Percentiles rank a stretch among this genome's conserved stretches.
Conservation (phyloP, 1,284 basidiomycete genomes). For the Puccinia hordei region DNA sequence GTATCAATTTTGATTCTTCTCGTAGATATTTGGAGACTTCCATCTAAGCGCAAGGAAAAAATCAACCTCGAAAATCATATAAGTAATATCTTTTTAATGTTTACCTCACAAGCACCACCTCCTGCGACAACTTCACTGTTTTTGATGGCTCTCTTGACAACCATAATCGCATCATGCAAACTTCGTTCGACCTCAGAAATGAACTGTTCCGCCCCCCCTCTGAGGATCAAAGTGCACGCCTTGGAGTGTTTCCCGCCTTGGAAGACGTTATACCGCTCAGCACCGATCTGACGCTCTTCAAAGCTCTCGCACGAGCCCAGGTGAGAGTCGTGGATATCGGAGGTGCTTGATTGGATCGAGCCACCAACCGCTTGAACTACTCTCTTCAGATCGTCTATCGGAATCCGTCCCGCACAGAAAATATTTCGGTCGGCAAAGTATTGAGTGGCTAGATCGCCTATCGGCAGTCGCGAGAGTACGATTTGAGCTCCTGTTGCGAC, state of each 20-base stretch:
- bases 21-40: constrained; percentile 91
- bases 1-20: constrained; percentile 84
- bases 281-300: constrained; percentile 94
- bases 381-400: constrained; percentile 84
- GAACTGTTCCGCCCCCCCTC: constrained; percentile 98
- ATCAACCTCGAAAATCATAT: background rate
- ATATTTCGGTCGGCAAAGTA: constrained; percentile 99
- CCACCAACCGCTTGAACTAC: constrained; percentile 96
- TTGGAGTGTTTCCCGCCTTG: constrained; percentile 87
- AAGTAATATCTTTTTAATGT: constrained; percentile 52
- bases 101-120: constrained; percentile 92
- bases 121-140: constrained; percentile 96
- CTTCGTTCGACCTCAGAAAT: constrained; percentile 97
- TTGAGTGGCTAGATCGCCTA: constrained; percentile 97
- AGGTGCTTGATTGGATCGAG: constrained; percentile 89
- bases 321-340: constrained; percentile 79
- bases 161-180: constrained; percentile 99
- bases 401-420: constrained; percentile 96
- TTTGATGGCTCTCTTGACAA: constrained; percentile 93
- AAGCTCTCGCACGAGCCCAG: constrained; percentile 88
- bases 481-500: constrained; percentile 96
- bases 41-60: constrained; percentile 67
- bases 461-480: constrained; percentile 95
- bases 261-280: constrained; percentile 96
- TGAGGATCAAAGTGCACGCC: constrained; percentile 92